Conservation (phyloP, 2,329 filamentous ascomycete species). For the Diatrype stigma region DNA sequence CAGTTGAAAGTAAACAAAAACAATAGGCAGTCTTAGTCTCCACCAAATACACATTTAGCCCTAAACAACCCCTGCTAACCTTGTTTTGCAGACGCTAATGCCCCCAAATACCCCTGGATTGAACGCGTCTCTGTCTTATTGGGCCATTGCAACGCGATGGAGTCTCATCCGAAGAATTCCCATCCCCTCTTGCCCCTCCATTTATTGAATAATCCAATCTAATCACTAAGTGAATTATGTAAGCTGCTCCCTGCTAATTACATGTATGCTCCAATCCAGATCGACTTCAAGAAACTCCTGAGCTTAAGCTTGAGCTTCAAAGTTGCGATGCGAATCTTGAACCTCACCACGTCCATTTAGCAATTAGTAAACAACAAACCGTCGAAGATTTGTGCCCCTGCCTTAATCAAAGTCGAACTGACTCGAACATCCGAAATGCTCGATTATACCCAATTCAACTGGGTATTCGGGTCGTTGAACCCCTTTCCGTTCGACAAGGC, state of each 20-base stretch:
- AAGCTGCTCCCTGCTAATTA: too few relatives aligned
- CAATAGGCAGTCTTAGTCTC: too few relatives aligned
- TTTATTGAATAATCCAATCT: too few relatives aligned
- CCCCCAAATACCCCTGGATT: background rate
- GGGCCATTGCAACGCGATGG: background rate
- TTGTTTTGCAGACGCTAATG: background rate
- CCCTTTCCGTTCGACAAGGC: constrained; percentile 60
- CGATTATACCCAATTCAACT: constrained; percentile 62
- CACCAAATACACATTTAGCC: background rate
- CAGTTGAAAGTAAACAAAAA: constrained; percentile 1
- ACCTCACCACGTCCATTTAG: too few relatives aligned
- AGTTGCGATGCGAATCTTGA: too few relatives aligned
- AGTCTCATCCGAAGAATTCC: background rate
- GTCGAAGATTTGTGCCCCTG: too few relatives aligned
- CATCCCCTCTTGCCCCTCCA: too few relatives aligned
- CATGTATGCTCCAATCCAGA: too few relatives aligned
- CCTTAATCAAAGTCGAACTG: background rate
- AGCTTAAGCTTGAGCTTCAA: too few relatives aligned
- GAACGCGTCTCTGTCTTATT: background rate
- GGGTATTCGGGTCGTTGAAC: constrained; percentile 60
- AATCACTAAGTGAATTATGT: too few relatives aligned
- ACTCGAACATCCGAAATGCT: constrained; percentile 41
- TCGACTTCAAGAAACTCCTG: too few relatives aligned
- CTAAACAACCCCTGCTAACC: background rate
- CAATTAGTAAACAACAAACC: too few relatives aligned